phyloP scores from a whole-genome alignment of 2,329 filamentous ascomycete genomes.

The Penicillium sp. region DNA sequence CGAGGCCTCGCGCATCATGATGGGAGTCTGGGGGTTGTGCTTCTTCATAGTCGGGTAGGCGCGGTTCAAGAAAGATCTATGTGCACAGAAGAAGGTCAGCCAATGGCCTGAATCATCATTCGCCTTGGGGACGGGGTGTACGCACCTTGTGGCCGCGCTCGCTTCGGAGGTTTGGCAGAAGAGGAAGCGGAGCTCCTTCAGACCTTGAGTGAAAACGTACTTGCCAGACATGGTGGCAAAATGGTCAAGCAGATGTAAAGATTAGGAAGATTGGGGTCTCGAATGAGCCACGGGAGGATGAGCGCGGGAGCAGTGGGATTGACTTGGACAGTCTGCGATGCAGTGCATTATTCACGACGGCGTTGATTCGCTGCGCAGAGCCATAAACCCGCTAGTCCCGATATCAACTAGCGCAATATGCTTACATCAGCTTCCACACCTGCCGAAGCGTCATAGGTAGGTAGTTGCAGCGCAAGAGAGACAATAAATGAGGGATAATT shows the following conservation, averaged over 20 bases:
- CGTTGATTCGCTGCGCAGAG: conserved; percentile 23
- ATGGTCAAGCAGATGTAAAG: conserved; percentile 6
- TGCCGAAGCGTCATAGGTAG: conserved; percentile 5
- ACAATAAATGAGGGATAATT: background rate
- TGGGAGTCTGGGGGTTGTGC: conserved; percentile 90
- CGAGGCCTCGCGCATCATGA: conserved; percentile 88
- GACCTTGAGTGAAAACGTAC: conserved; percentile 82
- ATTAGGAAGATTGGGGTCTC: background rate
- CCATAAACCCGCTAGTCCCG: conserved; percentile 14
- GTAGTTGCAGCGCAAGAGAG: background rate
- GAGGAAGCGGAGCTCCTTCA: conserved; percentile 95
- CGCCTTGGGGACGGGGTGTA: conserved; percentile 13
- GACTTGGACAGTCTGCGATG: conserved; percentile 6
- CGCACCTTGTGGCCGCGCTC: conserved; percentile 83
- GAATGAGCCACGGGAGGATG: conserved; percentile 10
- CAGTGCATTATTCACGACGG: conserved; percentile 21
- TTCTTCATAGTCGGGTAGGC: conserved; percentile 99
- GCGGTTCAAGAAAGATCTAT: conserved; percentile 83
- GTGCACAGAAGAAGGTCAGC: conserved; percentile 1
- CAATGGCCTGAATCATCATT: background rate
- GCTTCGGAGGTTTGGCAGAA: conserved; percentile 94
- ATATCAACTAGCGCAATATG: conserved; percentile 14
- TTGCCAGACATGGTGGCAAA: conserved; percentile 72
- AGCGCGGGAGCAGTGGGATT: conserved; percentile 1
- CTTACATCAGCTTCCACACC: conserved; percentile 28